Conservation (phyloP, 2,329 filamentous ascomycete genomes). For the Plectosphaerella cucumerina region DNA sequence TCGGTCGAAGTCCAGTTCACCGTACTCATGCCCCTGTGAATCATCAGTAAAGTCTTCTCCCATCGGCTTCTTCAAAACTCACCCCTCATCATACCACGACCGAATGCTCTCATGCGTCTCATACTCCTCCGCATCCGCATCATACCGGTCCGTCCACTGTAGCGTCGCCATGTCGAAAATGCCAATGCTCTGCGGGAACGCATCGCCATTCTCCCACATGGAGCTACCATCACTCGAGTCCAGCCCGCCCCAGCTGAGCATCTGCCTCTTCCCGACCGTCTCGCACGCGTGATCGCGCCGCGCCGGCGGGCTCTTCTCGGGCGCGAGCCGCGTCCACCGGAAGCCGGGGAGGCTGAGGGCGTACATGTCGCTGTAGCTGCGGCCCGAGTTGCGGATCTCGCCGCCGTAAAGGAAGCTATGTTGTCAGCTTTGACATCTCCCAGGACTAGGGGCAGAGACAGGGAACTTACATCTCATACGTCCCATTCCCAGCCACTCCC, state of each 20-base stretch:
- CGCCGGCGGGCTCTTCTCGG: not conserved
- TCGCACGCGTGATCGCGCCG: slow-evolving; percentile 3
- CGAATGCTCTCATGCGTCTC: not conserved
- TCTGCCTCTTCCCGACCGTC: slow-evolving; percentile 2
- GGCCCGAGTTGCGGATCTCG: not conserved
- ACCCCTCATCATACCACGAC: slow-evolving; percentile 1
- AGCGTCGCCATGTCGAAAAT: slow-evolving; percentile 6
- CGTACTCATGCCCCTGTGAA: not conserved
- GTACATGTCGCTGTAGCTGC: not conserved
- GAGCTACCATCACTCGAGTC: not conserved
- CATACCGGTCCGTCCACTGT: not conserved
- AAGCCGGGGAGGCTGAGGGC: slow-evolving; percentile 7
- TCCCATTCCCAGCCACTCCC: slow-evolving; percentile 25
- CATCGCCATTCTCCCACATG: not conserved
- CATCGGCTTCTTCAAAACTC: not conserved
- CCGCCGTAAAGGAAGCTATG: slow-evolving; percentile 7
- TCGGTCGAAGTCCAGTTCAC: not conserved
- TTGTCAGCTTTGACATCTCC: not conserved
- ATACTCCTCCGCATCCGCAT: slow-evolving; percentile 3
- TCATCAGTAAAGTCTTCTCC: not conserved
- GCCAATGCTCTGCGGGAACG: slow-evolving; percentile 2
- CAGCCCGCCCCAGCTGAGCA: slow-evolving; percentile 2
- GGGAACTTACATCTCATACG: slow-evolving; percentile 28
- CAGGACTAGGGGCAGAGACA: not conserved
- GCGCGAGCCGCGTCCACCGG: not conserved